These are phyloP conservation scores for Blastocystis sp. DNA, from an alignment of 352 stramenopile species.

Conservation along the genomic window DNA sequence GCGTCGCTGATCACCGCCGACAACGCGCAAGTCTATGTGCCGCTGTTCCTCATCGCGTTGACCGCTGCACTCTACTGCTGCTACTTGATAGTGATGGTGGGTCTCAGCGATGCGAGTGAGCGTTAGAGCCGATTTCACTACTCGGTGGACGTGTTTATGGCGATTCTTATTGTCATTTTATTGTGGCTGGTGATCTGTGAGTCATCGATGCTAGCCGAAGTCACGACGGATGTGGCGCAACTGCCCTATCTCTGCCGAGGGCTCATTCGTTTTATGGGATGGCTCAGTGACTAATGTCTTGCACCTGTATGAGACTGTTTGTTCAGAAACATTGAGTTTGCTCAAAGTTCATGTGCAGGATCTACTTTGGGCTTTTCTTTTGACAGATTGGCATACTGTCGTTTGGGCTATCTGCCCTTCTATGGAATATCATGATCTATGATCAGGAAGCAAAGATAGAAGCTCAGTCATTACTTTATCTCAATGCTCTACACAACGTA, in stretches of 20 bases:
- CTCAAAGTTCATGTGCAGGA: too few relatives aligned
- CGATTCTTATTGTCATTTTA: constrained; percentile 15
- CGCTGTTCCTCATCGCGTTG: background rate
- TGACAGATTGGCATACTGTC: background rate
- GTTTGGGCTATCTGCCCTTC: background rate
- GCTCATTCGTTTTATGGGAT: constrained; percentile 23
- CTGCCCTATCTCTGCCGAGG: background rate
- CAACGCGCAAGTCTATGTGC: background rate
- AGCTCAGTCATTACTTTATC: too few relatives aligned
- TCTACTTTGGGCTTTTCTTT: background rate
- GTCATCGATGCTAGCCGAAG: background rate
- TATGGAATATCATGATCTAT: background rate
- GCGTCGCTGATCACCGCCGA: background rate
- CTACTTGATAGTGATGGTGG: background rate
- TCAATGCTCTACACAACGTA: too few relatives aligned
- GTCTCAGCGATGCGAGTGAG: background rate
- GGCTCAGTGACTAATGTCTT: background rate
- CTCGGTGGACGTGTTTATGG: constrained; percentile 50
- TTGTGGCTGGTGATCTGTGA: constrained; percentile 40
- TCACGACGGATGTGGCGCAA: background rate
- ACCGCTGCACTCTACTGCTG: background rate
- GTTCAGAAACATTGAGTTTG: background rate
- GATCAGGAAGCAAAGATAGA: too few relatives aligned
- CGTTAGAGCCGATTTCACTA: constrained; percentile 42
- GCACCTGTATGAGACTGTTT: too few relatives aligned